Evolutionary conservation across 169 alveolate species (phyloP).

Genomic region (Eimeria necatrix): DNA sequence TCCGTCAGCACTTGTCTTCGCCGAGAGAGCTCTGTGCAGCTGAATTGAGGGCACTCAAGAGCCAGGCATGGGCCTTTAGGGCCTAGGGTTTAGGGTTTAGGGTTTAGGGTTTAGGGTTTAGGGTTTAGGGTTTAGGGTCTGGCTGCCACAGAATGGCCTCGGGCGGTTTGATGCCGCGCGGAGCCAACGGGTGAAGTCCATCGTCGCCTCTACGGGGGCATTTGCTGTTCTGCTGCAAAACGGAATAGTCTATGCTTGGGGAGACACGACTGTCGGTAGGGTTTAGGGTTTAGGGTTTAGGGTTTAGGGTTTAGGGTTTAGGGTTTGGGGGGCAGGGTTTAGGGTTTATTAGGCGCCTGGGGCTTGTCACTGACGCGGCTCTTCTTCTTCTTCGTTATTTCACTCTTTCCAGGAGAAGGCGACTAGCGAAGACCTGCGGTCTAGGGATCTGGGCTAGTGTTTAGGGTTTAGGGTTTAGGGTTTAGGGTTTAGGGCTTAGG

Average conservation of each 20-base stretch:
- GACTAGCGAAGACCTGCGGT: neutral
- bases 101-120: conserved; percentile 50
- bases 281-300: conserved; percentile 39
- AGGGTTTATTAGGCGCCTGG: neutral
- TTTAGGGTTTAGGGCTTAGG: neutral
- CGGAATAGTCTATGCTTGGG: conserved; percentile 70
- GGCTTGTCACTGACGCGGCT: too few species aligned
- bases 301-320: neutral
- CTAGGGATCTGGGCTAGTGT: neutral
- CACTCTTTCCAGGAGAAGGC: neutral
- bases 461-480: neutral
- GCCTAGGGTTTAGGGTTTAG: neutral
- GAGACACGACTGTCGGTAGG: conserved; percentile 42
- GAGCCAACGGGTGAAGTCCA: conserved; percentile 56
- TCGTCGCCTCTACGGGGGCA: conserved; percentile 65
- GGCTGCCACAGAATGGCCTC: conserved; percentile 56
- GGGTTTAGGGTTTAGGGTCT: conserved; percentile 41
- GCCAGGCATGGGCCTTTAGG: neutral
- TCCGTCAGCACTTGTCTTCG: too few species aligned
- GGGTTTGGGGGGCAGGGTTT: neutral
- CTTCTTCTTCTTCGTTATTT: too few species aligned
- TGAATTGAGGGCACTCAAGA: too few species aligned
- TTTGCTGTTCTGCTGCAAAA: conserved; percentile 43
- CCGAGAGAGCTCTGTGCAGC: too few species aligned
- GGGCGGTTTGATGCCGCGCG: conserved; percentile 50